Evolutionary conservation across 2,329 filamentous ascomycete species (phyloP).

Genomic region (Pezicula rhizophila): DNA sequence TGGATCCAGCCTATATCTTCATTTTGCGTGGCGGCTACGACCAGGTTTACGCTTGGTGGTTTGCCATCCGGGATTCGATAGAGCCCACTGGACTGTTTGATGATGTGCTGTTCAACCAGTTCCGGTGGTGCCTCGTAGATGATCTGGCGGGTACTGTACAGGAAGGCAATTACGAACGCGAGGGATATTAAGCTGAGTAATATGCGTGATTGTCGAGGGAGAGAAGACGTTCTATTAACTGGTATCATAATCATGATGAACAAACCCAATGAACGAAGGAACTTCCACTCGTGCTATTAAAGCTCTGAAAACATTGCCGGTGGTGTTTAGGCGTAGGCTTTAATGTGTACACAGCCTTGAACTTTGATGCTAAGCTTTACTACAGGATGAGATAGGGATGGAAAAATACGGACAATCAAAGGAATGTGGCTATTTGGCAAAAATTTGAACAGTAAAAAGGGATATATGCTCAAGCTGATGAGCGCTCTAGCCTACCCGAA

Average conservation of each 20-base stretch:
- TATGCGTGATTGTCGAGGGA: slow-evolving; percentile 10
- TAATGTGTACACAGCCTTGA: no score
- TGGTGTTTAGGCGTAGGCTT: no score
- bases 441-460: no score
- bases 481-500: no score
- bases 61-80: slow-evolving; percentile 10
- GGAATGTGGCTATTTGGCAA: no score
- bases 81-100: slow-evolving; percentile 7
- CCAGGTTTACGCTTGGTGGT: slow-evolving; percentile 12
- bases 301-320: no score
- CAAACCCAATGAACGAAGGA: background rate
- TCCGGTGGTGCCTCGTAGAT: slow-evolving; percentile 2
- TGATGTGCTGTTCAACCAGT: slow-evolving; percentile 11
- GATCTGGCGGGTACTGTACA: slow-evolving; percentile 1
- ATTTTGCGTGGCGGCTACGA: slow-evolving; percentile 12
- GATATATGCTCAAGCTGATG: no score
- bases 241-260: background rate
- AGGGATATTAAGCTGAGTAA: slow-evolving; percentile 1
- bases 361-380: no score
- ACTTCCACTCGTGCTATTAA: background rate
- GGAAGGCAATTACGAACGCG: slow-evolving; percentile 4
- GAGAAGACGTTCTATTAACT: background rate
- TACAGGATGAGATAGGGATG: no score
- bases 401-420: no score
- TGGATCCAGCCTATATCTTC: slow-evolving; percentile 15